phyloP scores from a whole-genome alignment of 1,284 basidiomycete species.

The Wolfiporia cocos region DNA sequence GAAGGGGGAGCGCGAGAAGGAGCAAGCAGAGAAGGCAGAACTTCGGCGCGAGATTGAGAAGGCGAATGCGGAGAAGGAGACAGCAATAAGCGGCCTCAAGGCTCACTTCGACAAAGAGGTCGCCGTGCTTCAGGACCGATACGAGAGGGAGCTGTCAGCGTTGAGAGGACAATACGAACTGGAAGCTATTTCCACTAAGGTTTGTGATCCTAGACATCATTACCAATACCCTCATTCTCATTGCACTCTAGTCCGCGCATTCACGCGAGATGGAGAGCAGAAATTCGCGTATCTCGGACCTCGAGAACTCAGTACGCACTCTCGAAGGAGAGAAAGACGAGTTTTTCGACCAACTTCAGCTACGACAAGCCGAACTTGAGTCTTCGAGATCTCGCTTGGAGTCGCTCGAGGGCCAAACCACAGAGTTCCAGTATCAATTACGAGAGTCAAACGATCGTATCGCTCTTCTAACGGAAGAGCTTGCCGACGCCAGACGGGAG shows the following conservation, averaged over 20 bases:
- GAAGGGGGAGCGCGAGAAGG: constrained; percentile 55
- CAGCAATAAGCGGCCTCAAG: constrained; percentile 57
- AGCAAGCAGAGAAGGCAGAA: constrained; percentile 50
- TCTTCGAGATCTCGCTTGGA: constrained; percentile 72
- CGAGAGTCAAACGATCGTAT: constrained; percentile 73
- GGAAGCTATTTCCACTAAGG: constrained; percentile 72
- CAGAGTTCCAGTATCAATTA: constrained; percentile 82
- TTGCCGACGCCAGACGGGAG: constrained; percentile 58
- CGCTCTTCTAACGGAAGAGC: constrained; percentile 65
- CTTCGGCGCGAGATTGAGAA: constrained; percentile 56
- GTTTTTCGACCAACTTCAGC: constrained; percentile 80
- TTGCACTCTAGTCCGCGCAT: constrained; percentile 52
- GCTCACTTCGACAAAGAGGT: constrained; percentile 78
- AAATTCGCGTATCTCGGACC: constrained; percentile 55
- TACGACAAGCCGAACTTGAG: constrained; percentile 85
- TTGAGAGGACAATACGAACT: constrained; percentile 71
- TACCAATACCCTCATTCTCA: constrained; percentile 1
- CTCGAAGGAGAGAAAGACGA: constrained; percentile 68
- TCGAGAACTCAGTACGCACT: constrained; percentile 66
- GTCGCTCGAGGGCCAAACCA: constrained; percentile 66
- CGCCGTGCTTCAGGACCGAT: constrained; percentile 50
- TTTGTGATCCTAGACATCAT: constrained; percentile 25
- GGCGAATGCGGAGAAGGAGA: constrained; percentile 63
- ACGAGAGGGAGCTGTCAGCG: constrained; percentile 68
- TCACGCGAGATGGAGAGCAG: constrained; percentile 62